Base-by-base conservation (phyloP, 768 basidiomycete species). In the Lactarius tabidus region DNA sequence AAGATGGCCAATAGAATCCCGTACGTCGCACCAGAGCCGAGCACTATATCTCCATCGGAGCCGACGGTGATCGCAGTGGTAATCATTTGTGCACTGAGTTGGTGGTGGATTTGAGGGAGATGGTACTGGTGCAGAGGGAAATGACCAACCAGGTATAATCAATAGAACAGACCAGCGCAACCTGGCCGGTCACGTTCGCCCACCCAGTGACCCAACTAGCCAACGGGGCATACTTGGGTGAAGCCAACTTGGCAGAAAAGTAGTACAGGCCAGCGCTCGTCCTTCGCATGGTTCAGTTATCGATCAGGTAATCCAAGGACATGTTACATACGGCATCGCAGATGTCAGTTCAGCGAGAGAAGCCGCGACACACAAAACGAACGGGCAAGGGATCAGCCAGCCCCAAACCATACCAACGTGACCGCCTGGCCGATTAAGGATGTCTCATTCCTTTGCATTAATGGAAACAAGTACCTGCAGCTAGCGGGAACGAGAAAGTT, bases 241-340 rank as follows among this genome's bases (percentile, higher is more conserved):
- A 86, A 2, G 89, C 89, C 52, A 91, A 74, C 71, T 87, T 90
- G 0, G 89, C 86, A 2, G 89, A 87, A 74, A 90, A 90, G 73
- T 90, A 91, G 72, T 90, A 90, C 20, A 91, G 77, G 0, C 89
- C 89, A 8, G 89, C 89, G 67, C 89, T 90, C 28, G 89, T 91
- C 59, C 89, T 90, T 59, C 15, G n/a, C 35, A 31, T 1, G 33
- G 23, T 41, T 23, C 29, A 60, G 56, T 10, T 31, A 59, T 38
- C 14, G 23, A 52, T 36, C 26, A 12, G 17, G 0, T 6, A 8
- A 41, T 26, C 36, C 17, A 33, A 35, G 35, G 4, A 36, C 23
- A 33, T 28, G 41, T 23, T 15, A 63, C 69, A 26, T 74, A 90
- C 88, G 89, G 88, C 88, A 90, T 90, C 2, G 87, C 81, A 1